A percentile compares a stretch with the other conserved stretches of the same genome.
Evolutionary conservation across 495 filamentous ascomycete genomes (phyloP).

Genomic region (Aspergillus ellipticus): DNA sequence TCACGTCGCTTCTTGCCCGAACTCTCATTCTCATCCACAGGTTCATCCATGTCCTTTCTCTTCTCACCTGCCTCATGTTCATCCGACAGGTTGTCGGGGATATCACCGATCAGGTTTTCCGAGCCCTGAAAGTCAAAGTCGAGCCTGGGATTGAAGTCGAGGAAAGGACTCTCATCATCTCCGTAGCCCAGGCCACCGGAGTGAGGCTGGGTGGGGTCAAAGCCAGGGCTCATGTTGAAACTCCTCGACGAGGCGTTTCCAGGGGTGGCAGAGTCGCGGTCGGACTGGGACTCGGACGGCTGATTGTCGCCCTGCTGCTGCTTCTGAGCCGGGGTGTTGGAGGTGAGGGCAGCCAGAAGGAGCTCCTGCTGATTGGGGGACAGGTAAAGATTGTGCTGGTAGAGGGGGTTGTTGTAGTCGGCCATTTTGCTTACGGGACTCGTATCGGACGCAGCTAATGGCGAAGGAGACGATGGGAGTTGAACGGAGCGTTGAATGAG

Average conservation of each 20-base stretch:
- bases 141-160: constrained; percentile 75
- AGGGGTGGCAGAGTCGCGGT: constrained; percentile 31
- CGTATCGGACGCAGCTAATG: neutral
- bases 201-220: constrained; percentile 47
- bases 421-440: constrained; percentile 22
- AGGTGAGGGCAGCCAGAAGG: constrained; percentile 80
- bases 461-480: neutral
- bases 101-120: constrained; percentile 69
- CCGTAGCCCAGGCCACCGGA: constrained; percentile 45
- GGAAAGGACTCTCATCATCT: constrained; percentile 70
- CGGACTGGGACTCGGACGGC: constrained; percentile 25
- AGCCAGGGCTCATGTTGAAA: constrained; percentile 48
- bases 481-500: neutral
- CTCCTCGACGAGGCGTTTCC: constrained; percentile 31
- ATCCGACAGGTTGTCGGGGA: constrained; percentile 56
- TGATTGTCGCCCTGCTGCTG: constrained; percentile 24
- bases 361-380: constrained; percentile 85
- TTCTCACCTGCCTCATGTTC: constrained; percentile 57
- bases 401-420: constrained; percentile 38
- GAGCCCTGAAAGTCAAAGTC: constrained; percentile 62
- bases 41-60: constrained; percentile 76
- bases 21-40: constrained; percentile 65
- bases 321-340: constrained; percentile 55
- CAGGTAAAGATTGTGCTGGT: constrained; percentile 57
- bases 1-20: constrained; percentile 76